Evolutionary conservation across 331 rosid genomes (phyloP), one percentile per base, ranked within the genome.

Genomic region (Acacia concinna): DNA sequence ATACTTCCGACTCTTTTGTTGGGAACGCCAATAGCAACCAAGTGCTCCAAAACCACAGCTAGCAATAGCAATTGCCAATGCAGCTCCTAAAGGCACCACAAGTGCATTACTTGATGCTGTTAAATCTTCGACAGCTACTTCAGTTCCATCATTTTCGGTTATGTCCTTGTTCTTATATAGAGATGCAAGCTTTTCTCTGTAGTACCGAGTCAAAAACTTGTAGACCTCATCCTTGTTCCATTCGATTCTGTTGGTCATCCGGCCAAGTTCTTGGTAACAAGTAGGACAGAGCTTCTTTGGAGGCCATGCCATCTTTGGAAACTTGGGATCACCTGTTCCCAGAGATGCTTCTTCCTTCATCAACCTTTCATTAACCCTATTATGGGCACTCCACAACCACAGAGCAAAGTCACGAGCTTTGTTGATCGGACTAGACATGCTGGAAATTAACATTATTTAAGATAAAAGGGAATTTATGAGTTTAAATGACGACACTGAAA

Each of bases 1-100:
- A 87, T 88, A 90, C 91, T 90, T 90, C 91, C 91, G 93, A 78
- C 90, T 90, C 92, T 90, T 90, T 79, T 90, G 96, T 78, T 85
- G 91, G 2, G 96, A 90, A 10, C 96, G 93, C 96, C 96, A 90
- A 85, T 85, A 88, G 81, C 91, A 90, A 49, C 93, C 96, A 9
- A 90, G 91, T 14, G 90, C 93, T 43, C 96, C 96, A 18, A 90
- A 90, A 65, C 86, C 93, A 79, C 96, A 88, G 82, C 96, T 90
- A 57, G 96, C 96, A 82, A 88, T 81, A 78, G 96, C 93, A 41
- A 90, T 85, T 14, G 92, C 93, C 81, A 90, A 80, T 49, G 96
- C 96, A 44, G 96, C 93, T 34, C 96, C 96, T 32, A 88, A 74
- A 40, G 96, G 96, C 80, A 90, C 95, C 57, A 75, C 90, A 59